phyloP scores from a whole-genome alignment of 352 stramenopile species.

The Phytopythium boreale region DNA sequence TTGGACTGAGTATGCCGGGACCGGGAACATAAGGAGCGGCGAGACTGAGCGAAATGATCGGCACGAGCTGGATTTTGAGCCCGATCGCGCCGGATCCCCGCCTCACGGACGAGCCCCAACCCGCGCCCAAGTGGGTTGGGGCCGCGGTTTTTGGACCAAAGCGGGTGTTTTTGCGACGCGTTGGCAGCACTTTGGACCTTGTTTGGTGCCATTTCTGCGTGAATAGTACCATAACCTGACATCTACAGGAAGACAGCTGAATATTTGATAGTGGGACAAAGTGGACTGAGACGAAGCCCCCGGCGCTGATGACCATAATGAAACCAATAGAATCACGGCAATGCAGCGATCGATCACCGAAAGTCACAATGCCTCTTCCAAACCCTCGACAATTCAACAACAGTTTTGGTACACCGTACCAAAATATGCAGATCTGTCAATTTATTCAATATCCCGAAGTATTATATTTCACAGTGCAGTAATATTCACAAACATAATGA shows the following conservation, averaged over 20 bases:
- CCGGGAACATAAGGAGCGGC: background rate
- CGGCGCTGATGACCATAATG: background rate
- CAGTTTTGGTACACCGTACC: too few relatives aligned
- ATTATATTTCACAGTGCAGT: too few relatives aligned
- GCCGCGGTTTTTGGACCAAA: background rate
- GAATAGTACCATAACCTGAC: background rate
- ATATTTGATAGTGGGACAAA: background rate
- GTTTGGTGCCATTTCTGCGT: background rate
- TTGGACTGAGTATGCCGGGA: background rate
- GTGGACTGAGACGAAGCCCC: background rate
- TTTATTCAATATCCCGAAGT: too few relatives aligned
- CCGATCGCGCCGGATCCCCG: conserved; percentile 3
- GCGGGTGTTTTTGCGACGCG: background rate
- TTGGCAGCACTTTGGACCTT: too few relatives aligned
- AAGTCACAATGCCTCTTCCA: background rate
- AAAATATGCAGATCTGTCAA: too few relatives aligned
- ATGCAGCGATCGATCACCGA: conserved; percentile 3
- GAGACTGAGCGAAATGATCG: conserved; percentile 7
- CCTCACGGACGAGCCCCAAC: background rate
- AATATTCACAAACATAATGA: too few relatives aligned
- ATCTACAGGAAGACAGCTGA: too few relatives aligned
- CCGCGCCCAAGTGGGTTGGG: background rate
- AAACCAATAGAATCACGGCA: background rate
- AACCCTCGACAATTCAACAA: too few relatives aligned
- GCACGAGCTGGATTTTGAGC: conserved; percentile 3